Evolutionary conservation across 1,284 basidiomycete species (phyloP), one percentile per base, ranked within the genome.

Genomic region (Austroboletus olivaceoglutinosus): DNA sequence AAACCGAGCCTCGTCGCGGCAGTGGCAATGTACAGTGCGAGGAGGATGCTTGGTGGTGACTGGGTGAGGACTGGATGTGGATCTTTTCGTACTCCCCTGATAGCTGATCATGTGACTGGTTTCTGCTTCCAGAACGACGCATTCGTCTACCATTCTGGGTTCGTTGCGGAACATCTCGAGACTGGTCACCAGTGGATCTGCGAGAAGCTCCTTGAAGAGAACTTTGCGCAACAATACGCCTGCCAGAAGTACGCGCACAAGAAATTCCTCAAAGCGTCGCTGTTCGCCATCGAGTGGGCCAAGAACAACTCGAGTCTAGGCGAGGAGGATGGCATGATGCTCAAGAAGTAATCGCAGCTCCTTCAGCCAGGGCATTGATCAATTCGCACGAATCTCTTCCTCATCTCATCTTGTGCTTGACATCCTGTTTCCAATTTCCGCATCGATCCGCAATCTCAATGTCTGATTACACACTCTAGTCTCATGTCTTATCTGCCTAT

Each of bases 211-310:
- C 74, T 81, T 18, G 91, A 94, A 61, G 75, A 81, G 1, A 83
- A 83, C 55, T 98, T 99, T 70, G 81, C 86, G 36, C 79, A 84
- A 50, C 86, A 89, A 63, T 94, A 95, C 70, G 89, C 97, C 30
- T 97, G 85, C 82, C 90, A 90, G 76, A 99, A 99, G 77, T 99
- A 99, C 70, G 85, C 93, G 47, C 86, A 91, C 81, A 96, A 95
- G 83, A 93, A 94, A 75, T 97, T 95, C 81, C 82, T 98, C 66
- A 92, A 94, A 70, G 94, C 87, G 21, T 85, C 86, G 13, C 65
- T 80, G 36, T 89, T 82, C 62, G 86, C 86, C 39, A 76, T 86
- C 59, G 79, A 86, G 47, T 87, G 84, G 84, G 85, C 86, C 43
- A 76, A 72, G 59, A 69, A 62, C 33, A 71, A 76, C 59, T 48